Evolutionary conservation across 768 basidiomycete genomes (phyloP).

Genomic region (Termitomyces sp.): DNA sequence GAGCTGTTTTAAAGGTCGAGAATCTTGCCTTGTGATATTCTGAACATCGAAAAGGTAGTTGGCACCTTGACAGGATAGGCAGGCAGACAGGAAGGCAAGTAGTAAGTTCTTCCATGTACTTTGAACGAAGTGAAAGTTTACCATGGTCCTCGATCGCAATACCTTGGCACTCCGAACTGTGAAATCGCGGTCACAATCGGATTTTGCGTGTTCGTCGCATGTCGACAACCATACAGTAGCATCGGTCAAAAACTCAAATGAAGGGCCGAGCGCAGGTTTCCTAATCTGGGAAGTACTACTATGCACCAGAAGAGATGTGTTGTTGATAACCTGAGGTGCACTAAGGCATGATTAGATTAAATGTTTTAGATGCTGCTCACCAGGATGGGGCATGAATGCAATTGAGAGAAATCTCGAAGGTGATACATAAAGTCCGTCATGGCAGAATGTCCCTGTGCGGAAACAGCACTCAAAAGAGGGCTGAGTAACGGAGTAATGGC

Average conservation of each 20-base stretch:
- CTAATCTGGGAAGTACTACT: constrained; percentile 23
- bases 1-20: neutral
- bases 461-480: constrained; percentile 56
- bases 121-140: constrained; percentile 11
- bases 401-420: constrained; percentile 44
- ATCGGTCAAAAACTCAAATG: constrained; percentile 69
- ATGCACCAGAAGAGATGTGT: constrained; percentile 29
- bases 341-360: constrained; percentile 2
- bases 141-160: constrained; percentile 36
- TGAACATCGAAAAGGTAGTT: constrained; percentile 33
- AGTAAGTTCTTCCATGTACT: neutral
- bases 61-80: constrained; percentile 23
- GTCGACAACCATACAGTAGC: constrained; percentile 65
- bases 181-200: constrained; percentile 15
- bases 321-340: constrained; percentile 52
- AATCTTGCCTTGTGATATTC: constrained; percentile 24
- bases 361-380: constrained; percentile 33
- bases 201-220: constrained; percentile 8
- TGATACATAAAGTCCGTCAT: constrained; percentile 71
- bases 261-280: constrained; percentile 73
- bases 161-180: constrained; percentile 31
- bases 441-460: constrained; percentile 69
- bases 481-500: constrained; percentile 57
- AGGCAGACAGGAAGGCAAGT: too few species aligned
- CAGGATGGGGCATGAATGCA: constrained; percentile 40